phyloP scores from a whole-genome alignment of 2,329 filamentous ascomycete genomes.

The Aspergillus awamori region DNA sequence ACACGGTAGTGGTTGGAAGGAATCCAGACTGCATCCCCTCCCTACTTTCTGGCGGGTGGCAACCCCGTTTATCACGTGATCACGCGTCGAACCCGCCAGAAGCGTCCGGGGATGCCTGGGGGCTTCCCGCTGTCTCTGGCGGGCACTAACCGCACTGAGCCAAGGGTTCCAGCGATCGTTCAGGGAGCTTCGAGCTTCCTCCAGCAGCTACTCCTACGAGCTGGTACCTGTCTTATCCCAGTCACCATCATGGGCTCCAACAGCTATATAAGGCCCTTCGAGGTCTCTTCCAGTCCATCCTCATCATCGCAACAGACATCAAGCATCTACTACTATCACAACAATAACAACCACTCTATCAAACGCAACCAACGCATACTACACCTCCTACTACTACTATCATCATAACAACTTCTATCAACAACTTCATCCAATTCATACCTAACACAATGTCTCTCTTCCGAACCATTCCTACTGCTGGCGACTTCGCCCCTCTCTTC shows the following conservation, averaged over 20 bases:
- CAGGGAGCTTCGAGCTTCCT: constrained; percentile 1
- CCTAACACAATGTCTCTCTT: constrained; percentile 40
- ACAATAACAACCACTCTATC: background rate
- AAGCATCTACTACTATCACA: constrained; percentile 1
- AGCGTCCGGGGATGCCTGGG: background rate
- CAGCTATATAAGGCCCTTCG: constrained; percentile 24
- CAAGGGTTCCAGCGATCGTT: background rate
- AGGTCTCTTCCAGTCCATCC: constrained; percentile 10
- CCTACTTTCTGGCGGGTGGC: background rate
- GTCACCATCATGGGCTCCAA: background rate
- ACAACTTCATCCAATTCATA: background rate
- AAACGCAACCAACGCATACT: background rate
- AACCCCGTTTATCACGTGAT: background rate
- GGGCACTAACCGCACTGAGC: background rate
- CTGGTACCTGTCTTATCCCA: background rate
- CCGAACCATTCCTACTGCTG: constrained; percentile 29
- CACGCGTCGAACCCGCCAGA: background rate
- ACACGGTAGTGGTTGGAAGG: too few species aligned
- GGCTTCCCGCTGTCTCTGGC: background rate
- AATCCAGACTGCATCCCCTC: too few species aligned
- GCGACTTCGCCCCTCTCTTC: constrained; percentile 50
- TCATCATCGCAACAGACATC: constrained; percentile 9
- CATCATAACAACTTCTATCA: constrained; percentile 6
- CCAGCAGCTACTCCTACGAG: background rate
- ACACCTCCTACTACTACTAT: too few species aligned